A percentile compares a stretch with the other conserved stretches of the same genome.
Conservation (phyloP, 805 yeast genomes). For the Cyberlindnera euphorbiiphila region DNA sequence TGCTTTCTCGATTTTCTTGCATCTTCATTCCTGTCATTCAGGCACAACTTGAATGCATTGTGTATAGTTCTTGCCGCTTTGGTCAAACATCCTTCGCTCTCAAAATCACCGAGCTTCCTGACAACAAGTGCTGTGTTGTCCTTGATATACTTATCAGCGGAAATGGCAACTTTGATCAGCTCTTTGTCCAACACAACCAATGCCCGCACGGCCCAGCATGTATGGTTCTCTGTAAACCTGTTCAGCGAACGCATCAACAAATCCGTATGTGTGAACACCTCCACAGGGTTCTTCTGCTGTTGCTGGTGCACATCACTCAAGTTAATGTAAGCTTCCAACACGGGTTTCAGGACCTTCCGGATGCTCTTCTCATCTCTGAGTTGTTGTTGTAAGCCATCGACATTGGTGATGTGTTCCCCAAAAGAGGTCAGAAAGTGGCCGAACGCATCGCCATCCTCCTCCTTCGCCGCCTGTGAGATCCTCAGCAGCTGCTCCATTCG, state of each 20-base stretch:
- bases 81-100: slow-evolving; percentile 38
- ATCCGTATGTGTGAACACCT: slow-evolving; percentile 29
- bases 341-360: slow-evolving; percentile 13
- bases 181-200: slow-evolving; percentile 39
- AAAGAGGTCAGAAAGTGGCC: slow-evolving; percentile 4
- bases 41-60: slow-evolving; percentile 68
- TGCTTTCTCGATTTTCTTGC: slow-evolving; percentile 45
- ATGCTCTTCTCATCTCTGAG: background rate
- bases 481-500: slow-evolving; percentile 1
- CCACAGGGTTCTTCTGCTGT: slow-evolving; percentile 30
- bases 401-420: slow-evolving; percentile 1
- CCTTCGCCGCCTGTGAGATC: background rate
- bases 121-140: slow-evolving; percentile 8
- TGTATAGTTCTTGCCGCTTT: slow-evolving; percentile 63
- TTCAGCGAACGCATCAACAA: slow-evolving; percentile 44
- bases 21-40: slow-evolving; percentile 71
- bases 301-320: slow-evolving; percentile 21
- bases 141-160: slow-evolving; percentile 23
- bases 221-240: slow-evolving; percentile 49
- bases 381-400: background rate
- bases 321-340: slow-evolving; percentile 9
- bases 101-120: slow-evolving; percentile 23
- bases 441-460: slow-evolving; percentile 4
- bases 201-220: slow-evolving; percentile 48
- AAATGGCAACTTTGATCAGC: slow-evolving; percentile 28